Conservation (phyloP, 768 basidiomycete species). For the Agaricus subrufescens region DNA sequence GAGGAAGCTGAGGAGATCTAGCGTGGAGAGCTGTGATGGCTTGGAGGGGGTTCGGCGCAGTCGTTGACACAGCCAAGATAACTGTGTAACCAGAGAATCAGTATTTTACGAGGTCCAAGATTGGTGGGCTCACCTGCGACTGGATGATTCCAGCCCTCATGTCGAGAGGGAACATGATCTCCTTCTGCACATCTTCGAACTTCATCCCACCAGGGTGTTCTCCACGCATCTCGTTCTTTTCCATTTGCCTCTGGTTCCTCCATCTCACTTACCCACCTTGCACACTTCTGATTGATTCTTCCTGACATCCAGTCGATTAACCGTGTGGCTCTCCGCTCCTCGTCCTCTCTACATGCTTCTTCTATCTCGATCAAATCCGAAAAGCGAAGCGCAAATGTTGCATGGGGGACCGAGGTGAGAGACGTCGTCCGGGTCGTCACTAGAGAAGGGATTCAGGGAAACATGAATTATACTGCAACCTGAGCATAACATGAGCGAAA, state of each 20-base stretch:
- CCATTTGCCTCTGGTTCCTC: conserved; percentile 37
- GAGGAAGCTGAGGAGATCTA: conserved; percentile 59
- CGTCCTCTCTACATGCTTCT: conserved; percentile 69
- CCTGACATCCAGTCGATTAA: conserved; percentile 86
- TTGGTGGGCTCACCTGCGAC: conserved; percentile 58
- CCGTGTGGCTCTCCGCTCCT: conserved; percentile 71
- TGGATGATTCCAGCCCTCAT: conserved; percentile 87
- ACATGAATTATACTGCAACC: not conserved
- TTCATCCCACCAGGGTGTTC: conserved; percentile 89
- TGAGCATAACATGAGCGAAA: not conserved
- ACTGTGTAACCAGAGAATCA: conserved; percentile 38
- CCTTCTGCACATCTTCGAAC: conserved; percentile 72
- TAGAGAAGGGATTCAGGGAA: conserved; percentile 21
- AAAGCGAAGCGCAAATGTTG: conserved; percentile 73
- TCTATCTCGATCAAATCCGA: conserved; percentile 73
- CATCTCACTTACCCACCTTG: conserved; percentile 68
- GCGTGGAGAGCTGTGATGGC: conserved; percentile 74
- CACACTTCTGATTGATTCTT: conserved; percentile 57
- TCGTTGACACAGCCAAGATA: conserved; percentile 77
- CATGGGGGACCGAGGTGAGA: conserved; percentile 63
- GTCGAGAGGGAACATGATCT: conserved; percentile 64
- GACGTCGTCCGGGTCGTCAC: conserved; percentile 79
- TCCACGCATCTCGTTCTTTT: conserved; percentile 32
- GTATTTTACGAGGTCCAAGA: not conserved
- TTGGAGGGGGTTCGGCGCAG: conserved; percentile 77